These are phyloP conservation scores for Alternaria sp. DNA, from an alignment of 2,329 filamentous ascomycete species.

Conservation along the genomic window DNA sequence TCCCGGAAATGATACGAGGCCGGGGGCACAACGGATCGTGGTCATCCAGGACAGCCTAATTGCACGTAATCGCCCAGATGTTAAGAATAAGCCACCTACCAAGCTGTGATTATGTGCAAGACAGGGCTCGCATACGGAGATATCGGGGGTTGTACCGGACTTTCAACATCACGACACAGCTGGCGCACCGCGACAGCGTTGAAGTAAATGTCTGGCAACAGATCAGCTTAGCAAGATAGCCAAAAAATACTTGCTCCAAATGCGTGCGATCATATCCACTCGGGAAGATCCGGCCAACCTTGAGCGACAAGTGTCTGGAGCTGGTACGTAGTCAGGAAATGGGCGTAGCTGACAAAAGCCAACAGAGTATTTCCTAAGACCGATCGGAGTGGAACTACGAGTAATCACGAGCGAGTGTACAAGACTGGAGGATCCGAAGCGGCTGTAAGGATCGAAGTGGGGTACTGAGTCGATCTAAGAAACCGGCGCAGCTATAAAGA, in stretches of 20 bases:
- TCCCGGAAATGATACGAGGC: slow-evolving; percentile 11
- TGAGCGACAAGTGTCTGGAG: background rate
- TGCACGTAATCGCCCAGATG: background rate
- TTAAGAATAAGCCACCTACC: background rate
- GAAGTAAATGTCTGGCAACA: background rate
- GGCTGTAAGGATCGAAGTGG: slow-evolving; percentile 27
- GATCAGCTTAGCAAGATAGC: background rate
- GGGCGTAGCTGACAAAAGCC: background rate
- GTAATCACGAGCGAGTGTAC: slow-evolving; percentile 1
- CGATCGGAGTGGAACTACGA: background rate
- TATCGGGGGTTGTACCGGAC: background rate
- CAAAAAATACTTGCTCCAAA: background rate
- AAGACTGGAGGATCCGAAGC: slow-evolving; percentile 3
- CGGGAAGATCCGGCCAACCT: slow-evolving; percentile 5
- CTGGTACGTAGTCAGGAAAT: background rate
- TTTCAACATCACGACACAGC: background rate
- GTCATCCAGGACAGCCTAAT: slow-evolving; percentile 36
- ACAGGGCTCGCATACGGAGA: background rate
- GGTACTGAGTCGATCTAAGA: slow-evolving; percentile 14
- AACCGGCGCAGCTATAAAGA: slow-evolving; percentile 15
- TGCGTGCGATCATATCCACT: background rate
- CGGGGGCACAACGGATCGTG: slow-evolving; percentile 25
- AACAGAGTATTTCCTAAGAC: background rate
- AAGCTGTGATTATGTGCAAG: background rate
- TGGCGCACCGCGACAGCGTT: background rate